A percentile compares a stretch with the other conserved stretches of the same genome.
Evolutionary conservation across 1,284 basidiomycete genomes (phyloP).

Genomic region (Cystobasidiaceae sp.): DNA sequence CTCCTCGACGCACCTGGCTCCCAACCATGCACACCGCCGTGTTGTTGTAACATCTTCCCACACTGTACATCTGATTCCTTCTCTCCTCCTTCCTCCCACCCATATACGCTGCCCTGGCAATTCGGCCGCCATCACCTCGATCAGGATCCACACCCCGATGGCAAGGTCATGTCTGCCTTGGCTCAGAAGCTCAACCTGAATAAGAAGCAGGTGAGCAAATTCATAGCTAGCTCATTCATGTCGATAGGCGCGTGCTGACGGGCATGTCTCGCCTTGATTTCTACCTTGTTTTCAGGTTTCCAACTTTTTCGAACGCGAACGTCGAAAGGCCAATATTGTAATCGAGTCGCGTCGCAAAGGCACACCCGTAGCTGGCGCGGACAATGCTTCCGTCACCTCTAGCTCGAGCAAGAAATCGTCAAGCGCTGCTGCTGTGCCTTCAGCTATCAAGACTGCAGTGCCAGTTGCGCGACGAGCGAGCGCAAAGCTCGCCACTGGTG

Average conservation of each 20-base stretch:
- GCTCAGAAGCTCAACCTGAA: conserved; percentile 21
- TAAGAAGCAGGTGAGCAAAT: conserved; percentile 29
- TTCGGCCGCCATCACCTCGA: not conserved
- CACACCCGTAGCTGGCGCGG: not conserved
- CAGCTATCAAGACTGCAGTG: not conserved
- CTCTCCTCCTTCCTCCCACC: not conserved
- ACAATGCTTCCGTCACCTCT: not conserved
- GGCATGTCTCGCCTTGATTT: no score
- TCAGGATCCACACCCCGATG: conserved; percentile 29
- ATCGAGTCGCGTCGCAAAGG: conserved; percentile 26
- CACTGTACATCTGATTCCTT: not conserved
- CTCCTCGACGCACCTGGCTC: no score
- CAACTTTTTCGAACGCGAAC: conserved; percentile 28
- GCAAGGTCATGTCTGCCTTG: conserved; percentile 22
- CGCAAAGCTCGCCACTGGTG: not conserved
- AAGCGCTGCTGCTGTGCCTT: not conserved
- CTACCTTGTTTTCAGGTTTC: conserved; percentile 4
- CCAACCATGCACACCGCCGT: not conserved
- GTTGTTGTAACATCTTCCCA: not conserved
- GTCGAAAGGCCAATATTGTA: conserved; percentile 23
- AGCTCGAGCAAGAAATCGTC: not conserved
- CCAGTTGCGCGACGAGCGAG: not conserved
- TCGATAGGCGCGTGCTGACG: no score
- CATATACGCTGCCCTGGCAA: not conserved
- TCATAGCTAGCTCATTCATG: not conserved